Conservation (phyloP, 2,329 filamentous ascomycete species). For the Lecanosticta acicola region DNA sequence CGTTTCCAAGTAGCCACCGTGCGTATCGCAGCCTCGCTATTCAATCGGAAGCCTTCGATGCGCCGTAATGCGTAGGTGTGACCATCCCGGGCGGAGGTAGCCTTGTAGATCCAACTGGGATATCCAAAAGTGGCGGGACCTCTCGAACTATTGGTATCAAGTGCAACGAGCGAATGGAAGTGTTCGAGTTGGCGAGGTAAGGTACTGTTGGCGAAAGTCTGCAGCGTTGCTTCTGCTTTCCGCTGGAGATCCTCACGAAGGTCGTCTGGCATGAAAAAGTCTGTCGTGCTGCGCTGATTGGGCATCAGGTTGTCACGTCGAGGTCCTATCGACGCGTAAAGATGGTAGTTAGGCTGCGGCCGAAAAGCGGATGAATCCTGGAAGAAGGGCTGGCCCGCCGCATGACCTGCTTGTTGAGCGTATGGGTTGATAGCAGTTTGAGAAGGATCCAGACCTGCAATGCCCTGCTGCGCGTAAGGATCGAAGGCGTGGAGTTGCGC, state of each 20-base stretch:
- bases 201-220: slow-evolving; percentile 68
- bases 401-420: slow-evolving; percentile 60
- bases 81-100: slow-evolving; percentile 80
- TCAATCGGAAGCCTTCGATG: slow-evolving; percentile 82
- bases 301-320: slow-evolving; percentile 72
- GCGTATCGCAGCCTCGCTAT: slow-evolving; percentile 81
- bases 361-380: slow-evolving; percentile 53
- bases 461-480: slow-evolving; percentile 35
- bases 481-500: slow-evolving; percentile 38
- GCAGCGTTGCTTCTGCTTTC: slow-evolving; percentile 77
- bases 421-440: slow-evolving; percentile 59
- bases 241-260: slow-evolving; percentile 83
- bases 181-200: slow-evolving; percentile 72
- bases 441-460: slow-evolving; percentile 30
- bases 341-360: slow-evolving; percentile 72
- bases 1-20: slow-evolving; percentile 85
- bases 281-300: slow-evolving; percentile 81
- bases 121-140: slow-evolving; percentile 77
- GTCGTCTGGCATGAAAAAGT: slow-evolving; percentile 86
- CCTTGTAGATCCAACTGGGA: slow-evolving; percentile 92
- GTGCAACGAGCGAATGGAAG: slow-evolving; percentile 85
- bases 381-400: slow-evolving; percentile 63
- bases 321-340: slow-evolving; percentile 84
- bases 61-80: slow-evolving; percentile 81
- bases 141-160: slow-evolving; percentile 77